Evolutionary conservation across 2,329 filamentous ascomycete genomes (phyloP), one percentile per base, ranked within the genome.

Genomic region (Fusarium compactum): DNA sequence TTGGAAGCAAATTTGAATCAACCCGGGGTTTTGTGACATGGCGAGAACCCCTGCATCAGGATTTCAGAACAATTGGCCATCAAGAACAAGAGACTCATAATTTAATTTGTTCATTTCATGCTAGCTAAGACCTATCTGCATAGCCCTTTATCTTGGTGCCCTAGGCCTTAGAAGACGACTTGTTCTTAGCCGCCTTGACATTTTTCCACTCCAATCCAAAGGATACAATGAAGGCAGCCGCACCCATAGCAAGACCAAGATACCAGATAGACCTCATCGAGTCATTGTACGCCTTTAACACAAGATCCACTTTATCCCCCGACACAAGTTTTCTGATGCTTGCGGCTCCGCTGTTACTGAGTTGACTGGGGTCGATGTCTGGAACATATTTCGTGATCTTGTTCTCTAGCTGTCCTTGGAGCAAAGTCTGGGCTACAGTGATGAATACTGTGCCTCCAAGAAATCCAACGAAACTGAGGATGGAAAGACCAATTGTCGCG

Each of bases 131-230:
- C 16, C 32, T 38, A 38, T 5, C 15, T 32, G 9, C 15, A 9
- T 16, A 7, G 8, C 8, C 25, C 2, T 32, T 32, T 34, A 34
- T 34, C 16, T 16, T n/a, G 16, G 5, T 38, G 2, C 16, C 10
- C 10, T 38, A 38, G 0, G 34, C 29, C 4, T 50, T 1, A 6
- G 5, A 5, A 8, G 43, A 7, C 6, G 6, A 1, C 11, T 55
- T 51, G 5, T 65, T 30, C 18, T 64, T 54, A 0, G 22, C 12
- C 5, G 38, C 40, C 24, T 69, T 65, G 1, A 69, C 43, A 11
- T 29, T 69, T n/a, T 54, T 69, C 65, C 66, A 69, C 1, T 69
- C 66, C 3, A 69, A 48, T 0, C 53, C 65, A 6, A 56, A 62
- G 0, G 60, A 61, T 0, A 51, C 20, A 20, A 69, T 5, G 2